A percentile compares a stretch with the other conserved stretches of the same genome.
phyloP scores from a whole-genome alignment of 2,329 filamentous ascomycete species.

The Diplodia corticola region DNA sequence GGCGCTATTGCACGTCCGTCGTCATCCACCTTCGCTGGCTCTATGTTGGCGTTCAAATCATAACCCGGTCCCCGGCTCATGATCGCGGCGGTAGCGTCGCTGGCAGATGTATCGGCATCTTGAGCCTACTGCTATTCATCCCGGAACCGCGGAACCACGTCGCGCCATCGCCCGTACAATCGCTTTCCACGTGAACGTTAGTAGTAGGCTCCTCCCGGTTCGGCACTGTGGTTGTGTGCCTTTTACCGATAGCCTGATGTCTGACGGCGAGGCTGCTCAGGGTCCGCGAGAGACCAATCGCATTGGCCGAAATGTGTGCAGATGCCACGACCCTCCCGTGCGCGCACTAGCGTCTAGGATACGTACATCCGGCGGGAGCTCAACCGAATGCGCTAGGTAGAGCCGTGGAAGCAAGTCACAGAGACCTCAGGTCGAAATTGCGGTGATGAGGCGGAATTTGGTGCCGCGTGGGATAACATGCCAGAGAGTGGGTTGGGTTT shows the following conservation, averaged over 20 bases:
- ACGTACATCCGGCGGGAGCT: not conserved
- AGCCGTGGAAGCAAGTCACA: not conserved
- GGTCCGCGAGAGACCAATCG: slow-evolving; percentile 1
- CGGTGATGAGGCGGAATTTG: slow-evolving; percentile 12
- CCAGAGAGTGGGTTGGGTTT: not conserved
- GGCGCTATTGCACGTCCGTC: not conserved
- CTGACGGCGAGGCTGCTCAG: slow-evolving; percentile 6
- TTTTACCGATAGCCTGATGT: slow-evolving; percentile 16
- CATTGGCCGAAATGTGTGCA: not conserved
- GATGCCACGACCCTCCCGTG: slow-evolving; percentile 8
- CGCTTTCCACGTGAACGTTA: not conserved
- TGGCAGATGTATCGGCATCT: not conserved
- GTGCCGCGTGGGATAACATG: slow-evolving; percentile 5
- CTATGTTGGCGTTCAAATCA: not conserved
- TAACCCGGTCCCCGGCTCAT: not conserved
- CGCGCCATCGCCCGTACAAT: not conserved
- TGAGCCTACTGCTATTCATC: not conserved
- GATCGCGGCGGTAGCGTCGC: slow-evolving; percentile 1
- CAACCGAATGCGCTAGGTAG: not conserved
- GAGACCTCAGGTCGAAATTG: not conserved
- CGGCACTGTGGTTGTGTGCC: not conserved
- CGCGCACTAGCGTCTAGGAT: not conserved
- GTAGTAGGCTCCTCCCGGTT: not conserved
- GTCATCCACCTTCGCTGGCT: not conserved
- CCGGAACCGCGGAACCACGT: not conserved